Evolutionary conservation across 176 grass and related monocot genomes (phyloP).

Genomic region (Lolium multiflorum): DNA sequence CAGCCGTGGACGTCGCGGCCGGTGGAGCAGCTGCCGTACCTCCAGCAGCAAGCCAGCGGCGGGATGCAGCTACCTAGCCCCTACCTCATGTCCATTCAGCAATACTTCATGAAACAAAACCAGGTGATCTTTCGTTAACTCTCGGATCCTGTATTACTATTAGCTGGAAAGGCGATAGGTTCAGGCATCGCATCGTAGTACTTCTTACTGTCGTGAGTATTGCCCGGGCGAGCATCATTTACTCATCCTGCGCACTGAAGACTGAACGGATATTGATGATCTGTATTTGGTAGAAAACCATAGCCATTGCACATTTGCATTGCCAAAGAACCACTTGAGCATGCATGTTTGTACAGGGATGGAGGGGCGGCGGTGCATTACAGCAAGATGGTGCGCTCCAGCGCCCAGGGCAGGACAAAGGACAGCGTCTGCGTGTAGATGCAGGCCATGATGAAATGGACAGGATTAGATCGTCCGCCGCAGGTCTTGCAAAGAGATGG

Average conservation of each 20-base stretch:
- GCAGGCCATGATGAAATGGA: conserved; percentile 8
- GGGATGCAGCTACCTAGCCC: conserved; percentile 20
- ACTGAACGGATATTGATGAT: no score
- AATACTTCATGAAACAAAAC: conserved; percentile 49
- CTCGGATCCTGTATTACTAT: no score
- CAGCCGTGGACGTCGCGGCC: not conserved
- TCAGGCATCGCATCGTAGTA: no score
- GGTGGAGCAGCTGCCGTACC: conserved; percentile 30
- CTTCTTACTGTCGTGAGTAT: no score
- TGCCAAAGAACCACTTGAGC: not conserved
- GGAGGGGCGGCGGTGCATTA: conserved; percentile 32
- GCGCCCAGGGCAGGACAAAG: conserved; percentile 26
- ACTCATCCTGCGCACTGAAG: no score
- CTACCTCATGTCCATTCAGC: conserved; percentile 53
- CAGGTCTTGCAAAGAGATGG: conserved; percentile 41
- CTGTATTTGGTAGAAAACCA: no score
- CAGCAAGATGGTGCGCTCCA: conserved; percentile 37
- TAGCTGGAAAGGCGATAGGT: no score
- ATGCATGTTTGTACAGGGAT: conserved; percentile 42
- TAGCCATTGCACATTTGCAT: not conserved
- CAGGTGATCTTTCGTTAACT: conserved; percentile 39
- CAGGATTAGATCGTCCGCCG: conserved; percentile 28
- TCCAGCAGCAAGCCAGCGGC: not conserved
- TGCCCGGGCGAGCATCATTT: no score
- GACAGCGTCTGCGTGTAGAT: not conserved